Base-by-base conservation (phyloP, 1,139 yeast species). In the Saccharomycopsis crataegensis region DNA sequence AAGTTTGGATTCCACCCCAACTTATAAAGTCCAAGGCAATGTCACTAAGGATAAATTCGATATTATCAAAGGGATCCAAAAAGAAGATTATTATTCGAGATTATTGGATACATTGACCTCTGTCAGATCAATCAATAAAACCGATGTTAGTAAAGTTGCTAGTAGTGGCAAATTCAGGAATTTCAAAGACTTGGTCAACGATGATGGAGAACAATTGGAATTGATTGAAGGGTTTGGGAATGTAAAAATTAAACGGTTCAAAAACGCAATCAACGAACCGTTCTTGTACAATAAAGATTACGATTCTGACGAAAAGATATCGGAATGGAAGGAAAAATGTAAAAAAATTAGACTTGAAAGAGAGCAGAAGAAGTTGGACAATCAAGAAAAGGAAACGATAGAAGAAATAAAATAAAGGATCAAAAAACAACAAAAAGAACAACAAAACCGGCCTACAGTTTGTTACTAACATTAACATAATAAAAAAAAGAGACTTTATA, bases 61-160 rank as follows among this genome's bases (percentile, higher is more conserved):
- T 1, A 58, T 65, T 8, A 70, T 67, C 55, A 71, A 73, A 43
- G 66, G 59, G 8, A 33, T 44, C 9, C 50, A 55, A 22, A 57
- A 67, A 4, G 79, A 76, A 57, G 65, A 62, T 48, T 75, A 73
- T 58, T 69, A 70, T 46, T 72, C 79, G 31, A 65, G 74, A 46
- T 68, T 78, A 12, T 70, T 73, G 7, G 77, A 76, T n/a, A 67
- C 76, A 2, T 64, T 80, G 50, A 78, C 83, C 1, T 66, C 73
- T 1, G 70, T 80, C 4, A 70, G 71, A 43, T 70, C 77, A 40
- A 70, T 80, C 37, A 79, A 78, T 61, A 79, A 78, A 61, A 78
- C 83, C 0, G 83, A 80, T 59, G 79, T 79, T 32, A 70, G 74
- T 11, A 78, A 77, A 53, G 64, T 79, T 43, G 79, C 82, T 8